Conservation (phyloP, 495 filamentous ascomycete species). For the Mytilinidion resinicola region DNA sequence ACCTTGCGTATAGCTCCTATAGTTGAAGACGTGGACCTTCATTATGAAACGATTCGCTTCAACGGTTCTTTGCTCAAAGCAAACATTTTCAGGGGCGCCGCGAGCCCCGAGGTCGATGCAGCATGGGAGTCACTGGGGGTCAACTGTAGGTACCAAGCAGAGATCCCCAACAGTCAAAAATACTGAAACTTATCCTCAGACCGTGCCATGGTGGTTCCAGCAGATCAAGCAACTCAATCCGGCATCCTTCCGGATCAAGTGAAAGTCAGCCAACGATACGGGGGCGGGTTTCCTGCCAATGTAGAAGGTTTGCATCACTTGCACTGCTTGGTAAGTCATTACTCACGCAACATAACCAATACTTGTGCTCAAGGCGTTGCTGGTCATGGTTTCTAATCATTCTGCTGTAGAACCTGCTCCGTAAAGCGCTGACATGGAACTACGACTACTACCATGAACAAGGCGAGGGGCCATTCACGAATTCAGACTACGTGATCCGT, state of each 20-base stretch:
- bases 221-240: constrained; percentile 34
- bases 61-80: constrained; percentile 50
- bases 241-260: constrained; percentile 45
- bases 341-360: neutral
- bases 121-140: constrained; percentile 52
- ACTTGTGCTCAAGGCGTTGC: neutral
- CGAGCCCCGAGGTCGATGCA: constrained; percentile 50
- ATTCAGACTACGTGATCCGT: constrained; percentile 43
- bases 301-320: constrained; percentile 53
- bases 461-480: constrained; percentile 44
- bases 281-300: constrained; percentile 49
- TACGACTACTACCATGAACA: constrained; percentile 47
- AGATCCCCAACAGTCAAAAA: neutral
- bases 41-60: constrained; percentile 35
- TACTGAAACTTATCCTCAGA: constrained; percentile 27
- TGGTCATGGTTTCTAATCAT: neutral
- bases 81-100: constrained; percentile 47
- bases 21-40: constrained; percentile 33
- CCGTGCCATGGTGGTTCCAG: constrained; percentile 38
- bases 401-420: constrained; percentile 43
- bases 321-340: constrained; percentile 44
- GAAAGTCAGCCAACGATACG: constrained; percentile 46
- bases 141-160: constrained; percentile 37
- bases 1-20: constrained; percentile 33
- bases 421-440: constrained; percentile 51